Percentiles rank a stretch among this genome's conserved stretches.
These are phyloP conservation scores for Psophocarpus tetragonolobus DNA, from an alignment of 306 rosid species.

Conservation along the genomic window DNA sequence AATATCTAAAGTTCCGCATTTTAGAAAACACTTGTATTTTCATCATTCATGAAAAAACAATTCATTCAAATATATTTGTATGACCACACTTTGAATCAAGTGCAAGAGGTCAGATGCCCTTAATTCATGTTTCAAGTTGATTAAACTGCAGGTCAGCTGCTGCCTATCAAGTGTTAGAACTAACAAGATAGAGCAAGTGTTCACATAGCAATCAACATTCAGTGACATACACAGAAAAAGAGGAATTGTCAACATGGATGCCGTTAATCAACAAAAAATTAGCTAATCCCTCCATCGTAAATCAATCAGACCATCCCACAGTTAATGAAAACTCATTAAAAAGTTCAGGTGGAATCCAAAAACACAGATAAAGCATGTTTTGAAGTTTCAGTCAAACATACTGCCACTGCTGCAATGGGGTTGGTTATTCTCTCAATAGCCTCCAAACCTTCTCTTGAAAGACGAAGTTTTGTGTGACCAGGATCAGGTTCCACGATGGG, in stretches of 20 bases:
- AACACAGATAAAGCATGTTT: not conserved
- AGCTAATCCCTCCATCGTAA: constrained; percentile 4
- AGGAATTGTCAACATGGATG: constrained; percentile 12
- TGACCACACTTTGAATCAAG: not conserved
- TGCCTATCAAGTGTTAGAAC: not conserved
- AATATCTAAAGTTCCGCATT: not conserved
- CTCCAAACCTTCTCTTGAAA: constrained; percentile 90
- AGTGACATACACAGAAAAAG: not conserved
- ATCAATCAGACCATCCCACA: constrained; percentile 8
- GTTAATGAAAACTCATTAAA: not conserved
- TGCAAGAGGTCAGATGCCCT: not conserved
- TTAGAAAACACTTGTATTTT: not conserved
- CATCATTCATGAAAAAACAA: not conserved
- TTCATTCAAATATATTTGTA: constrained; percentile 8
- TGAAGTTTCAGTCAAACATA: constrained; percentile 45
- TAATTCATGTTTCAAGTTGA: constrained; percentile 18
- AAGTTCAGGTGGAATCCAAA: not conserved
- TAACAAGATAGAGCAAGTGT: not conserved
- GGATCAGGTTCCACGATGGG: constrained; percentile 95
- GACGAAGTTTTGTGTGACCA: constrained; percentile 87
- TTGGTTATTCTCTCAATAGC: constrained; percentile 74
- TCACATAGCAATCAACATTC: not conserved
- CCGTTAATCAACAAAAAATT: not conserved
- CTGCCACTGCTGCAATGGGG: constrained; percentile 93
- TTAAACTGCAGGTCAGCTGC: not conserved